Percentiles rank a stretch among this genome's conserved stretches.
Evolutionary conservation across 768 basidiomycete species (phyloP).

Genomic region (Psilocybe subaeruginosa): DNA sequence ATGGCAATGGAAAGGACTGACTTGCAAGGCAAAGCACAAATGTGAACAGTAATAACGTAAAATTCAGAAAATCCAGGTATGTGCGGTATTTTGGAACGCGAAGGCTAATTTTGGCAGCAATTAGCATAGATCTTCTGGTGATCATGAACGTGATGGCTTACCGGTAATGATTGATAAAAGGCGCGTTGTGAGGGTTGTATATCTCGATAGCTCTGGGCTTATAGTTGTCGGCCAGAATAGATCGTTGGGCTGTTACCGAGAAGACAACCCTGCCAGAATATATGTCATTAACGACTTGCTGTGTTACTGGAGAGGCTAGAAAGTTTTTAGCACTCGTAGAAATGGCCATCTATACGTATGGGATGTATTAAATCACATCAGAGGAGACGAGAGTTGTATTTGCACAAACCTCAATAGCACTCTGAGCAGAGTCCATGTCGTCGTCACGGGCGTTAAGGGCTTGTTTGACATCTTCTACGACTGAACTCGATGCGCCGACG

Average conservation of each 20-base stretch:
- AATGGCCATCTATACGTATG: slow-evolving; percentile 76
- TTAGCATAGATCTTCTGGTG: background rate
- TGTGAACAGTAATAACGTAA: slow-evolving; percentile 63
- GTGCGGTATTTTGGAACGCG: slow-evolving; percentile 83
- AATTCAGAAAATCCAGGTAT: slow-evolving; percentile 80
- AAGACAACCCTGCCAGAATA: slow-evolving; percentile 81
- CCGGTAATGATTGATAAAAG: slow-evolving; percentile 87
- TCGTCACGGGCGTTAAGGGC: slow-evolving; percentile 59
- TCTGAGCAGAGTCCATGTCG: slow-evolving; percentile 71
- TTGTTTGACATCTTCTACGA: slow-evolving; percentile 68
- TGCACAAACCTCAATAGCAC: slow-evolving; percentile 79
- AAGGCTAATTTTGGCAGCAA: slow-evolving; percentile 43
- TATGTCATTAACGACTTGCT: slow-evolving; percentile 87
- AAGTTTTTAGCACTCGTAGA: slow-evolving; percentile 85
- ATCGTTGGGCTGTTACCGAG: slow-evolving; percentile 60
- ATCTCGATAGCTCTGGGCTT: slow-evolving; percentile 75
- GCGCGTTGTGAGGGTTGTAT: slow-evolving; percentile 67
- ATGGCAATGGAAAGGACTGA: slow-evolving; percentile 36
- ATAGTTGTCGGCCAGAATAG: slow-evolving; percentile 90
- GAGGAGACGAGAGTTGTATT: background rate
- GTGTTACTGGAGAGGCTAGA: slow-evolving; percentile 79
- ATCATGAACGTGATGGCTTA: slow-evolving; percentile 21
- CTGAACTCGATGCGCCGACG: slow-evolving; percentile 68
- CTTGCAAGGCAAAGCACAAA: slow-evolving; percentile 80
- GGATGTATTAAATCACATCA: background rate